Percentiles rank a stretch among this genome's conserved stretches.
These are phyloP conservation scores for Kwoniella botswanensis DNA, from an alignment of 768 basidiomycete species.

Conservation along the genomic window DNA sequence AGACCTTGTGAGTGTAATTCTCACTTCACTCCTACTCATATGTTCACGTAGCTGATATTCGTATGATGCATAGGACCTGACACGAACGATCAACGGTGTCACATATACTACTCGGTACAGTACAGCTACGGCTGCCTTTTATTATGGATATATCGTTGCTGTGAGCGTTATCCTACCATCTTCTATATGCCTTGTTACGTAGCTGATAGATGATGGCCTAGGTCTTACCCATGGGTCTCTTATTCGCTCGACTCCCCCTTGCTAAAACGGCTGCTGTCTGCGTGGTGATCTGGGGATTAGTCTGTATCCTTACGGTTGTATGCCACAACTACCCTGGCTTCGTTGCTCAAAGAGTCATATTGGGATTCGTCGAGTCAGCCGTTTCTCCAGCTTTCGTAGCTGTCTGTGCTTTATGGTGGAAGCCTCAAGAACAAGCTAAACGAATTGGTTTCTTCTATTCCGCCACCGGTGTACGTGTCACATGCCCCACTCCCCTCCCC, in stretches of 20 bases:
- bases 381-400: slow-evolving; percentile 59
- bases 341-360: slow-evolving; percentile 54
- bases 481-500: background rate
- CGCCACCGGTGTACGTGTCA: slow-evolving; percentile 49
- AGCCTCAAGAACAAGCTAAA: slow-evolving; percentile 55
- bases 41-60: background rate
- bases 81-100: slow-evolving; percentile 44
- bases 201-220: background rate
- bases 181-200: too few relatives aligned
- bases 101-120: slow-evolving; percentile 49
- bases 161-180: slow-evolving; percentile 11
- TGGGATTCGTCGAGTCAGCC: slow-evolving; percentile 53
- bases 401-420: slow-evolving; percentile 59
- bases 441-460: slow-evolving; percentile 58
- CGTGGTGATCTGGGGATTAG: slow-evolving; percentile 52
- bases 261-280: slow-evolving; percentile 37
- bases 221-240: slow-evolving; percentile 51
- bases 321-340: slow-evolving; percentile 46
- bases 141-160: slow-evolving; percentile 56
- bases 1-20: slow-evolving; percentile 38
- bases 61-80: slow-evolving; percentile 30
- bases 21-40: background rate
- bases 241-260: slow-evolving; percentile 46
- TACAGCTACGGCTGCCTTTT: slow-evolving; percentile 57
- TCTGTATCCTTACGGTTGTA: slow-evolving; percentile 50